phyloP scores from a whole-genome alignment of 192 early-diverging fungal species.

The Linnemannia exigua region DNA sequence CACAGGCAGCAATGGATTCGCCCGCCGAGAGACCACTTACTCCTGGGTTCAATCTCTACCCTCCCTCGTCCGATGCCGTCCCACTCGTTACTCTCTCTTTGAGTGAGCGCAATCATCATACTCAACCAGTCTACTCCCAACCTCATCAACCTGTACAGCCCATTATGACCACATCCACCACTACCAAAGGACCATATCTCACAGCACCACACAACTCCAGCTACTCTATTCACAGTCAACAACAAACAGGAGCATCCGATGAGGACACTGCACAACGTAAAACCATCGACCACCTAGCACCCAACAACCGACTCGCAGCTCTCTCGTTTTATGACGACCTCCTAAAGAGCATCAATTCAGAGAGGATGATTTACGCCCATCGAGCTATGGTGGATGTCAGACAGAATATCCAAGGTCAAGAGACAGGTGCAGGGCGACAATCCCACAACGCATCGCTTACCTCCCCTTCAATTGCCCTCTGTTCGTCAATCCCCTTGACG shows the following conservation, averaged over 20 bases:
- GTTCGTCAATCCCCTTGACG: slow-evolving; percentile 6
- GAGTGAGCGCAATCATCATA: neutral
- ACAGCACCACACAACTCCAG: neutral
- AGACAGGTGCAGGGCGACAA: neutral
- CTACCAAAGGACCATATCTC: neutral
- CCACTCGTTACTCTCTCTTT: neutral
- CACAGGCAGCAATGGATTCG: neutral
- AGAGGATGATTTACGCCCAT: slow-evolving; percentile 37
- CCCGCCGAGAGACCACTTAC: neutral
- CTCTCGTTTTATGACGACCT: slow-evolving; percentile 47
- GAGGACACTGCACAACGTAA: neutral
- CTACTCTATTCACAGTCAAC: neutral
- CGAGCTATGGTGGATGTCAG: neutral
- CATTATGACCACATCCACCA: neutral
- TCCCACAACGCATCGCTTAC: slow-evolving; percentile 1
- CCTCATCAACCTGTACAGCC: neutral
- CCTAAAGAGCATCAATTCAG: slow-evolving; percentile 34
- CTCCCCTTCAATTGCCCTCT: slow-evolving; percentile 19
- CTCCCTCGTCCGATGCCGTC: neutral
- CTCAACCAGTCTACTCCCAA: neutral
- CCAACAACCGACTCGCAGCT: slow-evolving; percentile 1
- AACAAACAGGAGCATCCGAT: neutral
- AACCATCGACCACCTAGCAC: neutral
- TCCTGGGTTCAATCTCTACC: neutral
- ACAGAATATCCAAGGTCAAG: neutral